These are phyloP conservation scores for Mycena venus DNA, from an alignment of 768 basidiomycete genomes.

Conservation along the genomic window DNA sequence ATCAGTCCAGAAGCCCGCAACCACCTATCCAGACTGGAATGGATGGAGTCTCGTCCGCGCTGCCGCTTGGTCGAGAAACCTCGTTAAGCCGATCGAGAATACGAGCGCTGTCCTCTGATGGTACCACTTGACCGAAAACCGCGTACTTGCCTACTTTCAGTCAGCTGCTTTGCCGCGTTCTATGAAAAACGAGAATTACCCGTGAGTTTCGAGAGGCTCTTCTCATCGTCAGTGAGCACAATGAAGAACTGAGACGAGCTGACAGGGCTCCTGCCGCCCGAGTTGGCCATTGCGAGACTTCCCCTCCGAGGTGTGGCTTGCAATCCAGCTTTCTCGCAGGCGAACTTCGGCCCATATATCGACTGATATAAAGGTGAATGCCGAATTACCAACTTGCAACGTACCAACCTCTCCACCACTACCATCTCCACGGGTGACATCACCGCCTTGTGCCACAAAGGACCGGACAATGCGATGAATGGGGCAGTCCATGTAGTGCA, in stretches of 20 bases:
- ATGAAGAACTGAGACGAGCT: conserved; percentile 67
- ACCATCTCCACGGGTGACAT: conserved; percentile 66
- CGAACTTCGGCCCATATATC: conserved; percentile 62
- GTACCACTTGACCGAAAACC: conserved; percentile 16
- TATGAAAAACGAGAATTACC: conserved; percentile 38
- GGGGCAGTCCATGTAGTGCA: conserved; percentile 58
- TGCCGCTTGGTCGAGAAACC: conserved; percentile 18
- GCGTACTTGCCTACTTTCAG: conserved; percentile 14
- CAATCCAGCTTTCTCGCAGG: conserved; percentile 65
- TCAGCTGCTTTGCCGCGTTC: conserved; percentile 3
- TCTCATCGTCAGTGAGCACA: conserved; percentile 57
- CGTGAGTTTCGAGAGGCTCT: conserved; percentile 58
- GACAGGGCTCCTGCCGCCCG: conserved; percentile 56
- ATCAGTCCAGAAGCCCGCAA: conserved; percentile 16
- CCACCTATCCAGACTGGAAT: conserved; percentile 20
- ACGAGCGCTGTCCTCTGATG: conserved; percentile 14
- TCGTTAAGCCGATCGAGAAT: conserved; percentile 16
- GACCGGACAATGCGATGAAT: conserved; percentile 62
- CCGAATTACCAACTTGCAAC: background rate
- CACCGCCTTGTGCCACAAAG: conserved; percentile 68
- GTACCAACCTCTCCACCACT: conserved; percentile 65
- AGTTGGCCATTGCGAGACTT: conserved; percentile 66
- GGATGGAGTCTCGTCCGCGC: conserved; percentile 18
- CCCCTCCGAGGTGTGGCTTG: conserved; percentile 55
- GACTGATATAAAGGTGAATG: conserved; percentile 44